Base-by-base conservation (phyloP, 345 rosid genomes). In the Fremontodendron californicum region DNA sequence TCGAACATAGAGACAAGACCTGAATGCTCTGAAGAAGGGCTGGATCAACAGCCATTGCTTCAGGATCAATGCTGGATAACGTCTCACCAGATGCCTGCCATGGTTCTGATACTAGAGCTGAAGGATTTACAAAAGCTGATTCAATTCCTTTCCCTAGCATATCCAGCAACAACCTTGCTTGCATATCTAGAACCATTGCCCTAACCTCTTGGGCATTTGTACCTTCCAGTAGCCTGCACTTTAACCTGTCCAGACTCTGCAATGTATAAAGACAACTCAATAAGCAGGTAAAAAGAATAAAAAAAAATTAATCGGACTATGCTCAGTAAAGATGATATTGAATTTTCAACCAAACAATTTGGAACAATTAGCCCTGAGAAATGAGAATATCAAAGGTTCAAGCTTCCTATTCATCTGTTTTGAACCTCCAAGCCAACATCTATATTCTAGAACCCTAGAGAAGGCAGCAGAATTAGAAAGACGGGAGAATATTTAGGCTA, bases 141-240 rank as follows among this genome's bases (percentile, higher is more conserved):
- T 96, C 97, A 72, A 96, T 96, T 82, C 99, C 99, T 88, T 92
- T 96, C 69, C 99, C 99, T 61, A 96, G 84, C 99, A 96, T 96
- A 85, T 96, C 99, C 75, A 94, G 88, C 78, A 96, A 84, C 87
- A 96, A 78, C 83, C 99, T 89, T 9, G 99, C 97, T 83, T 96
- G 98, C 99, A 96, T 96, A 80, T 96, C 99, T 74, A 96, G 84
- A 81, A 96, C 99, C 99, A 96, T 92, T 84, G 99, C 99, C 83
- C 98, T 93, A 70, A 94, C 98, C 87, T 96, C 99, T 84, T 96
- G 99, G 75, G 98, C 98, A 84, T 94, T 96, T 84, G 91, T 90
- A 82, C 99, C 99, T 88, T 96, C 99, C 81, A 96, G 84, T 55
- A 96, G 85, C 84, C 99, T 89, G 82, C 99, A 96, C 82, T 96